Evolutionary conservation across 768 basidiomycete species (phyloP).

Genomic region (Leccinum ochraceum): DNA sequence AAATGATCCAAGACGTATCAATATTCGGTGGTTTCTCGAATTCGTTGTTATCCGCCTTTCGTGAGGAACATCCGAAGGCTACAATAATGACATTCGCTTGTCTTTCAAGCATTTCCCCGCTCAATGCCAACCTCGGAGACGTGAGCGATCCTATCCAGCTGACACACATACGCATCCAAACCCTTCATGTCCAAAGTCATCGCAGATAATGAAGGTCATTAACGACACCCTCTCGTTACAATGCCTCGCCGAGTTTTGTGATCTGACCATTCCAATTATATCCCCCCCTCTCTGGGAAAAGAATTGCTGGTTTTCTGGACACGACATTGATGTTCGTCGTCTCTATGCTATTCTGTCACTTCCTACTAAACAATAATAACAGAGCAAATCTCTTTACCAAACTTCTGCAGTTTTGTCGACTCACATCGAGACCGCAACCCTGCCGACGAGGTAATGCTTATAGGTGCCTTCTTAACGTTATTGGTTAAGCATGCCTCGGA

Average conservation of each 20-base stretch:
- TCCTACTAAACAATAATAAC: conserved; percentile 9
- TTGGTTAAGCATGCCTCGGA: not conserved
- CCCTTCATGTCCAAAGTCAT: conserved; percentile 29
- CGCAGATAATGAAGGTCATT: conserved; percentile 44
- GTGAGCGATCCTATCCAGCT: conserved; percentile 37
- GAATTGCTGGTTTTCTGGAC: conserved; percentile 27
- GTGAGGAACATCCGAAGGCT: conserved; percentile 70
- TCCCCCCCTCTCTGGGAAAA: conserved; percentile 45
- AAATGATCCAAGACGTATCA: conserved; percentile 61
- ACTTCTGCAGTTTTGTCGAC: conserved; percentile 59
- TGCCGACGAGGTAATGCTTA: conserved; percentile 55
- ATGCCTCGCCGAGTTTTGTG: conserved; percentile 48
- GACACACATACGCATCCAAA: conserved; percentile 5
- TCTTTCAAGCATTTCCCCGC: conserved; percentile 47
- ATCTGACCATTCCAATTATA: conserved; percentile 53
- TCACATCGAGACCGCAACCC: conserved; percentile 57
- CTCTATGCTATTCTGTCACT: conserved; percentile 12
- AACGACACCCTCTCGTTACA: conserved; percentile 66
- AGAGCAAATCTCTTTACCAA: conserved; percentile 45
- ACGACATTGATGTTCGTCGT: conserved; percentile 21
- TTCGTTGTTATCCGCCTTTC: conserved; percentile 57
- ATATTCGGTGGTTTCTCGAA: conserved; percentile 67
- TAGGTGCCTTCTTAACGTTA: not conserved
- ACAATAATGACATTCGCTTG: conserved; percentile 58
- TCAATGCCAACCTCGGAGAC: conserved; percentile 38